Evolutionary conservation across 1,284 basidiomycete genomes (phyloP).

Genomic region (Xerocomus amazonicus): DNA sequence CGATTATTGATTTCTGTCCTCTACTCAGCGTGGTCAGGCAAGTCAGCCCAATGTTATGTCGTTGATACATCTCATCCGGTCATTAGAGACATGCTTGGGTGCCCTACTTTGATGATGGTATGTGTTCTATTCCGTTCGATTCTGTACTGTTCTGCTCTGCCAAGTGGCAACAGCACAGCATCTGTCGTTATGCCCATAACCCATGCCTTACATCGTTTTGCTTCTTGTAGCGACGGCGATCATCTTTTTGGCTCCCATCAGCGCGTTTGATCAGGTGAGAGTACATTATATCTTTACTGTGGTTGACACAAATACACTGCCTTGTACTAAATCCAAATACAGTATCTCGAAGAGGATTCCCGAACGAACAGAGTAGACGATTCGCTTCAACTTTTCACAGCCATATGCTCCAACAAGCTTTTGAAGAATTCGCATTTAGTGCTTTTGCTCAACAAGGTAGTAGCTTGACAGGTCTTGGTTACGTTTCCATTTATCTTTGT

Average conservation of each 20-base stretch:
- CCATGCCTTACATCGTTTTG: slow-evolving; percentile 9
- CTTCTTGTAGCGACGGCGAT: slow-evolving; percentile 56
- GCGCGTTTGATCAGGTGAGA: slow-evolving; percentile 73
- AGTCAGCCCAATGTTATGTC: slow-evolving; percentile 23
- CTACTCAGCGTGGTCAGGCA: slow-evolving; percentile 50
- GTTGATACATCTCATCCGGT: slow-evolving; percentile 25
- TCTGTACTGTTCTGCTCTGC: slow-evolving; percentile 1
- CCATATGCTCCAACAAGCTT: slow-evolving; percentile 70
- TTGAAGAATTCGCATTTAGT: slow-evolving; percentile 69
- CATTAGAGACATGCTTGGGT: slow-evolving; percentile 71
- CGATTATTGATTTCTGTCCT: slow-evolving; percentile 7
- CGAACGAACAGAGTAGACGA: slow-evolving; percentile 76
- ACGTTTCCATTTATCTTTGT: slow-evolving; percentile 7
- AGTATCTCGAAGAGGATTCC: slow-evolving; percentile 80
- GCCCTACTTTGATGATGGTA: slow-evolving; percentile 80
- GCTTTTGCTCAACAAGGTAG: slow-evolving; percentile 72
- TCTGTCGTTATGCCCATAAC: slow-evolving; percentile 8
- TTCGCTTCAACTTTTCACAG: slow-evolving; percentile 71
- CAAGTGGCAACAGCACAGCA: slow-evolving; percentile 16
- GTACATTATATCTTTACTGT: slow-evolving; percentile 14
- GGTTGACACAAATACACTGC: slow-evolving; percentile 8
- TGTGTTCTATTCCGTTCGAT: slow-evolving; percentile 23
- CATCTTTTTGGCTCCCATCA: slow-evolving; percentile 76
- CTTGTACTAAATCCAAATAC: slow-evolving; percentile 11
- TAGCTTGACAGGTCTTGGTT: slow-evolving; percentile 7